A percentile compares a stretch with the other conserved stretches of the same genome.
These are phyloP conservation scores for Populus deltoides DNA, from an alignment of 345 rosid species.

Conservation along the genomic window DNA sequence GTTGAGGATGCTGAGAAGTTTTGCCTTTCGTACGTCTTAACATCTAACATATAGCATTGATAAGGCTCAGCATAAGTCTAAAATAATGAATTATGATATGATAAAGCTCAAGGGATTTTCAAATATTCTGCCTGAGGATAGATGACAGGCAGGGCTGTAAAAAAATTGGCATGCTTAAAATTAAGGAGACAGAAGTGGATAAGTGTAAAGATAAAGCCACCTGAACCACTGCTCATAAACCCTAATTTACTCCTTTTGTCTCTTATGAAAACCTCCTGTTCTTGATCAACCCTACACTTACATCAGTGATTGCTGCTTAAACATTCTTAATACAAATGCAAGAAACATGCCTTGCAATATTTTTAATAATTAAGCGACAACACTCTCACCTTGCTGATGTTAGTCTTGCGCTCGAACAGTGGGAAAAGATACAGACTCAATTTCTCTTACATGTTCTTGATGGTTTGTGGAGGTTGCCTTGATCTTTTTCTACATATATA, in stretches of 20 bases:
- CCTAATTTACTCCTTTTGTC: background rate
- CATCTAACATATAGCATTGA: slow-evolving; percentile 11
- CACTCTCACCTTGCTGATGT: background rate
- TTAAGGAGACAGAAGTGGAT: background rate
- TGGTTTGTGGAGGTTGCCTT: no score
- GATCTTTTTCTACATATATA: no score
- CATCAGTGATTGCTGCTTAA: background rate
- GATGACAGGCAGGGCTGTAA: background rate
- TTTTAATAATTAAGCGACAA: background rate
- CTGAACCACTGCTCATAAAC: background rate
- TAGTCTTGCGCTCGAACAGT: background rate
- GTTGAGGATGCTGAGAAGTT: no score
- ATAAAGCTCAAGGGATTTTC: background rate
- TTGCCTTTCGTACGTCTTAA: slow-evolving; percentile 23
- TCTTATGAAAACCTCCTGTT: no score
- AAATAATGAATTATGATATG: no score
- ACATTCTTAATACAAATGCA: slow-evolving; percentile 1
- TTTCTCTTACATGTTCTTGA: no score
- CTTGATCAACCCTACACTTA: background rate
- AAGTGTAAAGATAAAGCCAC: background rate
- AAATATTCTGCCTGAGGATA: background rate
- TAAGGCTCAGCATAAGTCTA: background rate
- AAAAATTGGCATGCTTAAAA: background rate
- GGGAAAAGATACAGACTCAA: background rate
- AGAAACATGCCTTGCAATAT: background rate